Evolutionary conservation across 2,329 filamentous ascomycete species (phyloP), one percentile per base, ranked within the genome.

Genomic region (Beauveria rudraprayagi): DNA sequence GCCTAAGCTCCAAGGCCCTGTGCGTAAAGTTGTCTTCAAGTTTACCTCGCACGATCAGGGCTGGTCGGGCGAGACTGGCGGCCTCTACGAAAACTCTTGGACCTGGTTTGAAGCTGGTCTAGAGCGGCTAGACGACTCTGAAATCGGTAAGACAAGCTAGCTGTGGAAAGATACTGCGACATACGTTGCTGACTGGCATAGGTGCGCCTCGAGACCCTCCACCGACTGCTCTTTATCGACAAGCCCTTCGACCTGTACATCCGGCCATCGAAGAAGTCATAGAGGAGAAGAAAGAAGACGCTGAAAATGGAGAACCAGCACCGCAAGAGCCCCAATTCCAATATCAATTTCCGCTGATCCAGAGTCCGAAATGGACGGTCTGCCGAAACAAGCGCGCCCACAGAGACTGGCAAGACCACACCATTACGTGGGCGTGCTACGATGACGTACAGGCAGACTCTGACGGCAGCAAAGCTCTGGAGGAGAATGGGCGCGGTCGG

Each of bases 61-160:
- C 4, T 85, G 78, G 77, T 76, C 78, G 37, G 75, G 77, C 16
- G 63, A 70, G 0, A 1, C 0, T 0, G 63, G 52, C 2, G 64
- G 70, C 46, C 76, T 76, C 1, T 86, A 78, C 60, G 64, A 68
- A 0, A 73, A 70, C 2, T 83, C 84, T 0, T 85, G 73, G 71
- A 84, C 84, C 0, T 88, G 85, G 85, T 86, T 87, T 62, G 84
- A 87, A 60, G 83, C 78, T 17, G 85, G 85, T 0, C 68, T 85
- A 17, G 85, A 88, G 70, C 76, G 77, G 3, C 80, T 83, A 53
- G 79, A 81, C 50, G 73, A 73, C 22, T 66, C 66, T 17, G 65
- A 66, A 14, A 63, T 56, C 6, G 72, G 73, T 73, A 64, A 66
- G 72, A 53, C 11, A 51, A 9, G 24, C 24, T 14, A 17, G 6